phyloP scores from a whole-genome alignment of 2,329 filamentous ascomycete species.

The Xylaria polymorpha region DNA sequence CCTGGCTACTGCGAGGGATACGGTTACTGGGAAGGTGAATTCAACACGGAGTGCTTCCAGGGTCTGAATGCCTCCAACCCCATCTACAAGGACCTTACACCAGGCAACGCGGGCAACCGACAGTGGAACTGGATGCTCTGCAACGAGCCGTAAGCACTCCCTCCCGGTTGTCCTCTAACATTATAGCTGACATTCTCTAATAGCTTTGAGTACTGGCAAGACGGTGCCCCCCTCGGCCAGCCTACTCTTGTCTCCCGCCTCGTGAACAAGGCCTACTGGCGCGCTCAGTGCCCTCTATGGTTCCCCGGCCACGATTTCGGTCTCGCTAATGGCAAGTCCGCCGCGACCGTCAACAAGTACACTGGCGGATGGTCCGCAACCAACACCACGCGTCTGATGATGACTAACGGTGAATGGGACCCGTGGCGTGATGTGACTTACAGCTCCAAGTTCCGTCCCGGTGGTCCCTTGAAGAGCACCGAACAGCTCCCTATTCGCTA shows the following conservation, averaged over 20 bases:
- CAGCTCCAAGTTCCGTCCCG: slow-evolving; percentile 53
- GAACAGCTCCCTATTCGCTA: slow-evolving; percentile 50
- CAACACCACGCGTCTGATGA: slow-evolving; percentile 54
- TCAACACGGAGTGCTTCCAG: slow-evolving; percentile 61
- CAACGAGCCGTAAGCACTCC: slow-evolving; percentile 55
- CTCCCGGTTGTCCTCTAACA: neutral
- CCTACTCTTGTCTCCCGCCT: slow-evolving; percentile 57
- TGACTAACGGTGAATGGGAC: slow-evolving; percentile 56
- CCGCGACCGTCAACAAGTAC: slow-evolving; percentile 51
- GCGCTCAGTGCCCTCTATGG: slow-evolving; percentile 58
- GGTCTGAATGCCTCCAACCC: slow-evolving; percentile 59
- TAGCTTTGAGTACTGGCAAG: slow-evolving; percentile 55
- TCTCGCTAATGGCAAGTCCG: slow-evolving; percentile 49
- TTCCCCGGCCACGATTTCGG: slow-evolving; percentile 57
- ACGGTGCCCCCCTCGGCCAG: slow-evolving; percentile 57
- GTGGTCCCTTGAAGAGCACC: slow-evolving; percentile 53
- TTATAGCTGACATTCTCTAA: slow-evolving; percentile 7
- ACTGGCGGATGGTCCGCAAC: slow-evolving; percentile 58
- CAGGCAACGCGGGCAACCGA: slow-evolving; percentile 58
- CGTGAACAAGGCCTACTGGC: slow-evolving; percentile 54
- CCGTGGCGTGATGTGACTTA: slow-evolving; percentile 57
- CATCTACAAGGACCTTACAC: slow-evolving; percentile 52
- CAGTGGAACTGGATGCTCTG: slow-evolving; percentile 69
- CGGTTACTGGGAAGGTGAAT: slow-evolving; percentile 57
- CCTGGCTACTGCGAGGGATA: slow-evolving; percentile 59